These are phyloP conservation scores for Cicer judaicum DNA, from an alignment of 306 rosid genomes.

Conservation along the genomic window DNA sequence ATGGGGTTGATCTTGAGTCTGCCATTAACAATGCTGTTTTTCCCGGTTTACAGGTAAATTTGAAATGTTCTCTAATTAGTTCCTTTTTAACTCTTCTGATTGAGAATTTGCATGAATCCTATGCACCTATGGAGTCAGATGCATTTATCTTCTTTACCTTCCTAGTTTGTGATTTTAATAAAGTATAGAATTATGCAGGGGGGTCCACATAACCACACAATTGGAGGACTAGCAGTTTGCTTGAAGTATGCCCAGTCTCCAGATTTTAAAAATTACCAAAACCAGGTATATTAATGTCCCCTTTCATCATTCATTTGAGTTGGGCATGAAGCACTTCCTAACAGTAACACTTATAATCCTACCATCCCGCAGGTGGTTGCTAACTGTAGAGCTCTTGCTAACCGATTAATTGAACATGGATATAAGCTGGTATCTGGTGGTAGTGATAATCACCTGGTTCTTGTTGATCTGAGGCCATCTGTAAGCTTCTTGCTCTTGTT, in stretches of 20 bases:
- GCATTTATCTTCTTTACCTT: slow-evolving; percentile 35
- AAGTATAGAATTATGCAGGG: slow-evolving; percentile 60
- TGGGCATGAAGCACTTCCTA: slow-evolving; percentile 32
- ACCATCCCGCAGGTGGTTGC: slow-evolving; percentile 71
- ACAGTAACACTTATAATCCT: not conserved
- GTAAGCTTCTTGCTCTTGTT: slow-evolving; percentile 57
- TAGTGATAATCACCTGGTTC: slow-evolving; percentile 91
- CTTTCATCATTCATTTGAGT: slow-evolving; percentile 29
- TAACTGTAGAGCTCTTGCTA: slow-evolving; percentile 86
- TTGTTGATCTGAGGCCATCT: slow-evolving; percentile 88
- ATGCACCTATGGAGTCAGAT: not conserved
- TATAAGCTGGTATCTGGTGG: slow-evolving; percentile 96
- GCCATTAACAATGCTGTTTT: slow-evolving; percentile 94
- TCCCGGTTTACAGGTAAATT: slow-evolving; percentile 88
- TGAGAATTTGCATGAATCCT: slow-evolving; percentile 12
- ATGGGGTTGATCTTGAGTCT: slow-evolving; percentile 78
- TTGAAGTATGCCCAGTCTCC: slow-evolving; percentile 77
- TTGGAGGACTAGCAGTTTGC: slow-evolving; percentile 94
- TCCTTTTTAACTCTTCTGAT: slow-evolving; percentile 17
- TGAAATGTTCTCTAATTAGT: slow-evolving; percentile 28
- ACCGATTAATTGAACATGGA: slow-evolving; percentile 65
- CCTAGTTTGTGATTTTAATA: slow-evolving; percentile 40
- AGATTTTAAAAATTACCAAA: slow-evolving; percentile 83
- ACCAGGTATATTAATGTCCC: slow-evolving; percentile 55
- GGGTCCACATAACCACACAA: slow-evolving; percentile 98